Conservation (phyloP, 306 rosid species). For the Fragaria nilgerrensis region DNA sequence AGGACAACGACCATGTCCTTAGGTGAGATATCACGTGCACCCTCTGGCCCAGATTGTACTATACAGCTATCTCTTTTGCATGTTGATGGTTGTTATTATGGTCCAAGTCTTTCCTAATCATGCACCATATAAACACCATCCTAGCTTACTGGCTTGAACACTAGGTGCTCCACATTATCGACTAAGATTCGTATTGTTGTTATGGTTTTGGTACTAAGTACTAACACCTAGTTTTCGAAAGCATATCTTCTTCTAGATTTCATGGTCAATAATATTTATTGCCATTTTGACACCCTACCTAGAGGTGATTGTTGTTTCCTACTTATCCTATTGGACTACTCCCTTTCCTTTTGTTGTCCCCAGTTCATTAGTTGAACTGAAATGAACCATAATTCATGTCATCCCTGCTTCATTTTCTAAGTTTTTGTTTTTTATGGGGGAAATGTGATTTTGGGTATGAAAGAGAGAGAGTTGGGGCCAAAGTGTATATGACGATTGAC, state of each 20-base stretch:
- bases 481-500: background rate
- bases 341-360: background rate
- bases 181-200: background rate
- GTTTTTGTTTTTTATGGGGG: background rate
- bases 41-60: conserved; percentile 25
- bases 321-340: background rate
- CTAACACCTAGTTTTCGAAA: background rate
- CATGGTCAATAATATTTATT: background rate
- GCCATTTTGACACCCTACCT: conserved; percentile 5
- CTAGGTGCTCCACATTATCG: background rate
- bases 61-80: conserved; percentile 20
- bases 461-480: background rate
- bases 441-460: background rate
- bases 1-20: conserved; percentile 39
- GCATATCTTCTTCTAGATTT: background rate
- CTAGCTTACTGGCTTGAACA: background rate
- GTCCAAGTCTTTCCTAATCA: background rate
- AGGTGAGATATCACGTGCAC: conserved; percentile 46
- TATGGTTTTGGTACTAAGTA: background rate
- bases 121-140: background rate
- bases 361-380: conserved; percentile 4
- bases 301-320: background rate
- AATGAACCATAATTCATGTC: conserved; percentile 1
- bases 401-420: background rate
- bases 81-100: background rate